phyloP scores from a whole-genome alignment of 768 basidiomycete genomes.

The Mycena venus region DNA sequence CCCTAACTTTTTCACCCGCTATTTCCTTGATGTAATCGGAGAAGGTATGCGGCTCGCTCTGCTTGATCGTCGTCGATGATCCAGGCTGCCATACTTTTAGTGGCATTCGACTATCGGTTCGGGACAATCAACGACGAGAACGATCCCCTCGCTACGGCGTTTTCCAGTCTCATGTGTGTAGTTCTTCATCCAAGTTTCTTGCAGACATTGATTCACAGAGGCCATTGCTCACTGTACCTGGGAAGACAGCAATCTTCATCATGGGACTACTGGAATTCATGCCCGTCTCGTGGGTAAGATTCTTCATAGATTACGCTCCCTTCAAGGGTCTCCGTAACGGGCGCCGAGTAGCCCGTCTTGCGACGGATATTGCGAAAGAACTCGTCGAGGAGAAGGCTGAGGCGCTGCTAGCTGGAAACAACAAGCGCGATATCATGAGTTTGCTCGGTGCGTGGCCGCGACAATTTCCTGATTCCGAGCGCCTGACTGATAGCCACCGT shows the following conservation, averaged over 20 bases:
- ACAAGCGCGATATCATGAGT: constrained; percentile 67
- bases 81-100: no score
- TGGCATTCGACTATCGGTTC: no score
- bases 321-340: background rate
- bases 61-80: no score
- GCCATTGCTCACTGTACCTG: background rate
- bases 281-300: background rate
- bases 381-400: constrained; percentile 63
- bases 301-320: background rate
- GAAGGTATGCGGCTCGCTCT: constrained; percentile 52
- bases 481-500: background rate
- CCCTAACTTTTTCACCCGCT: constrained; percentile 64
- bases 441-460: constrained; percentile 66
- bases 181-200: background rate
- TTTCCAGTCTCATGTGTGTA: constrained; percentile 16
- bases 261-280: constrained; percentile 13
- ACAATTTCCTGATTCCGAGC: background rate
- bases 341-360: constrained; percentile 37
- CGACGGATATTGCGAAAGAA: constrained; percentile 59
- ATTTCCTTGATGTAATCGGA: constrained; percentile 64
- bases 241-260: constrained; percentile 1
- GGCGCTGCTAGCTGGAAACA: constrained; percentile 61
- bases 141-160: background rate
- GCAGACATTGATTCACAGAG: background rate
- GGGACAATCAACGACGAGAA: constrained; percentile 10